Base-by-base conservation (phyloP, 192 early-diverging fungal genomes). In the Paraglomus brasilianum region DNA sequence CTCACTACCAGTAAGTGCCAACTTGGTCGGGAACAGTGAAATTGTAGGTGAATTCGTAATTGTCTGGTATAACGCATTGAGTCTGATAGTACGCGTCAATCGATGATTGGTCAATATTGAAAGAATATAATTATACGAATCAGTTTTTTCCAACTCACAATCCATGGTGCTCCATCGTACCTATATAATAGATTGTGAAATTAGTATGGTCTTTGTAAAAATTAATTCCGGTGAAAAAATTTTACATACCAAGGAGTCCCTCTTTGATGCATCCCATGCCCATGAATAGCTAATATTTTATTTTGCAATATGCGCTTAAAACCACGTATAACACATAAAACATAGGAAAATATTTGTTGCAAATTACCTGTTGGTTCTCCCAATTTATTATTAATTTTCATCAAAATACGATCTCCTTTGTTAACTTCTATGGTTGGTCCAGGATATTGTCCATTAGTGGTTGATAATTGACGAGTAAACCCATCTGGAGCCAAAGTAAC, bases 401-500 rank as follows among this genome's bases (percentile, higher is more conserved):
- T 75, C 15, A 73, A 73, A 10, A 86, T 52, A 49, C 63, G 73
- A 55, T 86, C 85, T 7, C 77, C 80, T 63, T 75, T 64, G 46
- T 78, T 77, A 11, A 80, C 79, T 56, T 78, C 73, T 46, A 86
- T 81, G 49, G 74, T 66, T 11, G 85, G 85, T 4, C 81, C 85
- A 17, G 85, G 85, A 62, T 76, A 86, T 74, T 86, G 83, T 11
- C 81, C 82, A 58, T 84, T 84, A 60, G 75, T 74, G 40, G 75
- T 74, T 61, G 75, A 53, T 61, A 76, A 74, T 24, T 74, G 72
- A 9, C 78, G 74, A 50, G 74, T 74, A 57, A 79, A 74, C 6
- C 78, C 78, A 66, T 79, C 78, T 8, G 78, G 78, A 13, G 78
- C 78, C 14, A 79, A 50, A 19, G 69, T 76, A 66, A 66, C 64